Base-by-base conservation (phyloP, 805 yeast genomes). In the Candida arabinofermentans region DNA sequence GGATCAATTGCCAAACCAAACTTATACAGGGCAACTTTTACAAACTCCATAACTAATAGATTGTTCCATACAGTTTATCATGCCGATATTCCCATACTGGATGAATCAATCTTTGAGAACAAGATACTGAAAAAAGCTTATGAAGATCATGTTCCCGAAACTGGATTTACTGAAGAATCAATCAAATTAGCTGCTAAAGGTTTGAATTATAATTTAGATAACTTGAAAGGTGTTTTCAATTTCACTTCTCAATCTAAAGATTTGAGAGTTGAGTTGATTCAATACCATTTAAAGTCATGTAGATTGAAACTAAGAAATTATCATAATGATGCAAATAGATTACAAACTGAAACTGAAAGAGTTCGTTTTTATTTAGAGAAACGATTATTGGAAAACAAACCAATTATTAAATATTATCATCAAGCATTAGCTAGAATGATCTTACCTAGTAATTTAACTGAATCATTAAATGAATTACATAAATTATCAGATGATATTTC, bases 401-500 rank as follows among this genome's bases (percentile, higher is more conserved):
- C 81, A 2, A 57, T 77, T 7, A 57, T 69, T n/a, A 48, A 56
- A 22, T 61, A 70, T 36, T 67, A 77, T 32, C 61, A 69, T 12
- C 63, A 65, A 37, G 83, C 82, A 0, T 67, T 89, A 44, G 75
- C 84, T 0, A 72, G 77, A 37, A 69, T 88, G 62, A 65, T 82
- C 6, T 59, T 77, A 21, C 96, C 96, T 1, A 71, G 73, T 39
- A 83, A 86, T 57, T 36, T 83, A 24, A 59, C 68, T 3, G 51
- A 57, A 23, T 77, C 93, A 0, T 53, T 85, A 37, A 75, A 74
- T 27, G 95, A 87, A 55, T 72, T 93, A 42, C 84, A 81, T 51
- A 73, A 77, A 39, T 70, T 90, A 42, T 73, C 88, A 10, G 98
- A 91, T 64, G 98, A 93, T 58, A 71, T 91, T 44, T 76, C 86